phyloP scores from a whole-genome alignment of 352 stramenopile genomes.

The Globisporangium ultimum region DNA sequence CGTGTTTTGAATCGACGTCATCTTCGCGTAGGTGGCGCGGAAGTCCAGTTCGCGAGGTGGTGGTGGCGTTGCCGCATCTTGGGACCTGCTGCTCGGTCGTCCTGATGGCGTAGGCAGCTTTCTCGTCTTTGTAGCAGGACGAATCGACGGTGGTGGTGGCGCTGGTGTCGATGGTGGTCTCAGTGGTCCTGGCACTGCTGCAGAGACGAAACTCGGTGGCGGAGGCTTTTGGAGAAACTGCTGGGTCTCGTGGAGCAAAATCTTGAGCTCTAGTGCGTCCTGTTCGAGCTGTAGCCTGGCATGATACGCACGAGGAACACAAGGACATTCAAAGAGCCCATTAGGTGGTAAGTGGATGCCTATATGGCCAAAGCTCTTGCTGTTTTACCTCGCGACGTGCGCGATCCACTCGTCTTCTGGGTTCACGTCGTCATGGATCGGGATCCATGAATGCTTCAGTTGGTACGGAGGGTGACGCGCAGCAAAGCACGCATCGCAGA shows the following conservation, averaged over 20 bases:
- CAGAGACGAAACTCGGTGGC: neutral
- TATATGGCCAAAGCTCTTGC: neutral
- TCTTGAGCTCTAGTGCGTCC: slow-evolving; percentile 53
- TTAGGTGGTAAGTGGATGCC: too few relatives aligned
- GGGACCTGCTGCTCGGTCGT: neutral
- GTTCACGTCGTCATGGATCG: slow-evolving; percentile 50
- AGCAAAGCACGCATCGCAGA: slow-evolving; percentile 68
- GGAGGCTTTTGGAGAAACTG: slow-evolving; percentile 16
- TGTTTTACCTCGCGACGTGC: slow-evolving; percentile 43
- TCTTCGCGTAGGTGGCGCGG: slow-evolving; percentile 28
- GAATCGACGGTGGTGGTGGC: neutral
- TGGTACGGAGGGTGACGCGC: slow-evolving; percentile 51
- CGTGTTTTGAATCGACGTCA: slow-evolving; percentile 35
- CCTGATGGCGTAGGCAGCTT: neutral
- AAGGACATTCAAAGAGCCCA: too few relatives aligned
- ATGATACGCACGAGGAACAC: neutral
- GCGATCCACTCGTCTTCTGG: slow-evolving; percentile 61
- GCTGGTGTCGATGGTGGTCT: neutral
- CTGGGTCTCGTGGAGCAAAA: slow-evolving; percentile 52
- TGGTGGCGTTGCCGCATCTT: neutral
- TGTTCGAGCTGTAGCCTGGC: slow-evolving; percentile 63
- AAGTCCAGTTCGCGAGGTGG: slow-evolving; percentile 32
- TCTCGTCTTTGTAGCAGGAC: neutral
- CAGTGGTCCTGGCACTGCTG: neutral
- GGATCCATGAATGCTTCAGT: slow-evolving; percentile 47